Conservation (phyloP, 192 early-diverging fungal species). For the Entophlyctis helioformis region DNA sequence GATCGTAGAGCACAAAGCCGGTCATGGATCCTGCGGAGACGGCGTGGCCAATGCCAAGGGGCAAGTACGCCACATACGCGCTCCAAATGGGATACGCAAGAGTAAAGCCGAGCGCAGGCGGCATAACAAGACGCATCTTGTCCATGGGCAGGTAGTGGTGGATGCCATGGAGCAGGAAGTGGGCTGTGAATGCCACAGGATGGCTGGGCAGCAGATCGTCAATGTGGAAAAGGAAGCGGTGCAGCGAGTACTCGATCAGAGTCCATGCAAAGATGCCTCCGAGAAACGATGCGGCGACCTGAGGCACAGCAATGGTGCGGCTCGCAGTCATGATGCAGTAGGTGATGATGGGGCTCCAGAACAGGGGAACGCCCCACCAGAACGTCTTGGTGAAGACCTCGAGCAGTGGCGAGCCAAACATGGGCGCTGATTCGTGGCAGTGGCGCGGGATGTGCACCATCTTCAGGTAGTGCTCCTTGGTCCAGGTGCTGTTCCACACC, state of each 20-base stretch:
- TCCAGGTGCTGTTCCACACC: constrained; percentile 57
- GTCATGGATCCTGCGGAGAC: constrained; percentile 59
- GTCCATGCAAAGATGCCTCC: constrained; percentile 71
- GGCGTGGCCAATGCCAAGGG: constrained; percentile 50
- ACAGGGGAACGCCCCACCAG: constrained; percentile 79
- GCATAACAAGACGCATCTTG: constrained; percentile 91
- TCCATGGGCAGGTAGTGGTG: constrained; percentile 98
- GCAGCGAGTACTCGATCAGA: constrained; percentile 78
- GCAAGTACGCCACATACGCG: constrained; percentile 43
- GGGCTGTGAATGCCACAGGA: constrained; percentile 55
- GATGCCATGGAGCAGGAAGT: constrained; percentile 89
- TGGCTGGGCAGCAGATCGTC: constrained; percentile 81
- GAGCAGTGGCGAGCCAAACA: constrained; percentile 64
- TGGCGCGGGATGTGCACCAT: constrained; percentile 89
- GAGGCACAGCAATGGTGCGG: constrained; percentile 14
- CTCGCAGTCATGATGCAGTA: constrained; percentile 31
- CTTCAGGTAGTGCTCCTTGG: constrained; percentile 73
- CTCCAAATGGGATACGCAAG: constrained; percentile 53
- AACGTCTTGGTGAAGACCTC: constrained; percentile 83
- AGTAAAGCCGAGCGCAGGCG: constrained; percentile 65
- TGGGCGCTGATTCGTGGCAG: constrained; percentile 57
- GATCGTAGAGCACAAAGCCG: constrained; percentile 87
- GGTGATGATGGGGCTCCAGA: constrained; percentile 72
- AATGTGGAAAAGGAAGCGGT: constrained; percentile 89
- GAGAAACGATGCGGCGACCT: not conserved